Percentiles rank a stretch among this genome's conserved stretches.
Conservation (phyloP, 2,329 filamentous ascomycete genomes). For the Ascochyta fabae region DNA sequence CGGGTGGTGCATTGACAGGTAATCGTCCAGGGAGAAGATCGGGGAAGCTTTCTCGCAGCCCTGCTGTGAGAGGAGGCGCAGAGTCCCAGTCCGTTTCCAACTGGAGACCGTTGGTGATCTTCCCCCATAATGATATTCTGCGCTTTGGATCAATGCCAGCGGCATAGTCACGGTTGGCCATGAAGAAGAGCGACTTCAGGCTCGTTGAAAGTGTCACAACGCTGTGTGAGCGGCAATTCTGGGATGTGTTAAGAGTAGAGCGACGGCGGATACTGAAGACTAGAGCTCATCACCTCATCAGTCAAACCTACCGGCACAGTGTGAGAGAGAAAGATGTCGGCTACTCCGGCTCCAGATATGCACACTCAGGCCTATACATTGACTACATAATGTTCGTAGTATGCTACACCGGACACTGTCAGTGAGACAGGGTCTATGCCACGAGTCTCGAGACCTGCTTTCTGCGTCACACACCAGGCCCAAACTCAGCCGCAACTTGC, state of each 20-base stretch:
- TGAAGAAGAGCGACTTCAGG: not conserved
- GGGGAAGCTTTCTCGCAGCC: not conserved
- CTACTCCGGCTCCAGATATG: not conserved
- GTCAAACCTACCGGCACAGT: not conserved
- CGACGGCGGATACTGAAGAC: not conserved
- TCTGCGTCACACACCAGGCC: not conserved
- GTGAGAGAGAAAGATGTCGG: not conserved
- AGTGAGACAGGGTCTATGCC: not conserved
- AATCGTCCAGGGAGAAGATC: not conserved
- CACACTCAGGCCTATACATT: not conserved
- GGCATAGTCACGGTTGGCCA: conserved; percentile 8
- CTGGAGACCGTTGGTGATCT: not conserved
- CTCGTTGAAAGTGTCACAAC: not conserved
- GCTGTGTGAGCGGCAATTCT: not conserved
- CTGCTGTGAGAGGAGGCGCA: not conserved
- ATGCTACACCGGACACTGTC: not conserved
- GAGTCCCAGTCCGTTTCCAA: not conserved
- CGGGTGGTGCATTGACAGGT: not conserved
- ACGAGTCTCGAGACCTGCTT: not conserved
- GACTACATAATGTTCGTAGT: not conserved
- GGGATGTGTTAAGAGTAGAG: not conserved
- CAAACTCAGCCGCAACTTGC: conserved; percentile 4
- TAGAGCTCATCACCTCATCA: not conserved
- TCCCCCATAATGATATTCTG: not conserved
- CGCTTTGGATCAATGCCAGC: not conserved